Evolutionary conservation across 2,329 filamentous ascomycete species (phyloP).

Genomic region (Colletotrichum higginsianum): DNA sequence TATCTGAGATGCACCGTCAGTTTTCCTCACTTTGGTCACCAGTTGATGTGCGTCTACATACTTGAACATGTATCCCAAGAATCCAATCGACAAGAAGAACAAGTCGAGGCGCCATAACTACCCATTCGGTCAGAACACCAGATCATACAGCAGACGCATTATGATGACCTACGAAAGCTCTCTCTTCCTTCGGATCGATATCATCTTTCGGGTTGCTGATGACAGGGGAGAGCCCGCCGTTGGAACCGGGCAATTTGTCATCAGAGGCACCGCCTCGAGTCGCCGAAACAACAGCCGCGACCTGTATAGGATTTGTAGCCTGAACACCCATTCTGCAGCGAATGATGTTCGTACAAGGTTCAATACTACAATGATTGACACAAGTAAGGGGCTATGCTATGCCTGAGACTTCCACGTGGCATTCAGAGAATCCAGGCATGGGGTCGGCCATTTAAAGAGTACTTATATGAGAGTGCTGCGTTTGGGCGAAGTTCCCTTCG

Average conservation of each 20-base stretch:
- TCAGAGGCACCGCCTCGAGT: background rate
- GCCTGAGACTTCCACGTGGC: conserved; percentile 6
- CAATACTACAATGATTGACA: background rate
- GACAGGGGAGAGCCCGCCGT: background rate
- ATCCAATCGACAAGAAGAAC: conserved; percentile 30
- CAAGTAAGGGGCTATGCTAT: background rate
- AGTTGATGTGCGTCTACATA: background rate
- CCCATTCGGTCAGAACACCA: background rate
- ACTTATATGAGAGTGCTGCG: background rate
- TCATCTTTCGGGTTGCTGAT: conserved; percentile 13
- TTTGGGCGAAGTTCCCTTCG: background rate
- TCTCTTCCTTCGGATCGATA: conserved; percentile 31
- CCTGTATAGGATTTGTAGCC: background rate
- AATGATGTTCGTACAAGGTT: background rate
- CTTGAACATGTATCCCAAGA: conserved; percentile 37
- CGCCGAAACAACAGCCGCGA: background rate
- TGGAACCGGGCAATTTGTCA: background rate
- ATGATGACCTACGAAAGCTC: conserved; percentile 21
- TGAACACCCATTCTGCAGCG: conserved; percentile 7
- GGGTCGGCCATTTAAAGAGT: background rate
- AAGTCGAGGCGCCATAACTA: conserved; percentile 32
- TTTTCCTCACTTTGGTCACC: no score
- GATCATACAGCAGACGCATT: fast-evolving
- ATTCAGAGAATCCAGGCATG: background rate
- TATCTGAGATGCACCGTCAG: conserved; percentile 2